Conservation (phyloP, 2,329 filamentous ascomycete genomes). For the Pezicula neosporulosa region DNA sequence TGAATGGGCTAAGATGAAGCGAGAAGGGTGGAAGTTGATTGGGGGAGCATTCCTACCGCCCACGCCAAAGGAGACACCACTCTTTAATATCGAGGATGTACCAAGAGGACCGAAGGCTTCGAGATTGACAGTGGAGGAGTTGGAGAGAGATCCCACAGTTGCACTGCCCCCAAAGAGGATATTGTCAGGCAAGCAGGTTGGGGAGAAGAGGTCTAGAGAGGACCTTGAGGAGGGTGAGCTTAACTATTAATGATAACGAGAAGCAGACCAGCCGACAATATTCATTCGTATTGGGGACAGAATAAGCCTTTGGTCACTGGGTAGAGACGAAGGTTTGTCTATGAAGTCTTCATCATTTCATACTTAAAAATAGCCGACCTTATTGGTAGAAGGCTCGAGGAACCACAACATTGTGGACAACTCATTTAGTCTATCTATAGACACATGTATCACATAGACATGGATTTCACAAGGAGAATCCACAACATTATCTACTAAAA, state of each 20-base stretch:
- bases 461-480: too few species aligned
- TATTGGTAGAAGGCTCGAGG: too few species aligned
- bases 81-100: background rate
- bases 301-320: too few species aligned
- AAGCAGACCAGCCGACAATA: too few species aligned
- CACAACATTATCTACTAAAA: too few species aligned
- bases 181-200: background rate
- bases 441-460: too few species aligned
- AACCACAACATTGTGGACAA: too few species aligned
- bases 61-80: background rate
- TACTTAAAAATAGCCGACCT: too few species aligned
- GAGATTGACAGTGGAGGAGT: background rate
- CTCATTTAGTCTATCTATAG: too few species aligned
- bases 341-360: too few species aligned
- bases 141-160: slow-evolving; percentile 1
- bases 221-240: slow-evolving; percentile 10
- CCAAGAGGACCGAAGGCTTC: background rate
- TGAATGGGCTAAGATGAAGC: slow-evolving; percentile 65
- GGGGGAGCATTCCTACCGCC: slow-evolving; percentile 36
- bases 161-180: background rate
- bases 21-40: slow-evolving; percentile 62
- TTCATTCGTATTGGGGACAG: too few species aligned
- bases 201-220: slow-evolving; percentile 12
- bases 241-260: background rate
- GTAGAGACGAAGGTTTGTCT: too few species aligned